Evolutionary conservation across 768 basidiomycete genomes (phyloP), one percentile per base, ranked within the genome.

Genomic region (Mycena amicta): DNA sequence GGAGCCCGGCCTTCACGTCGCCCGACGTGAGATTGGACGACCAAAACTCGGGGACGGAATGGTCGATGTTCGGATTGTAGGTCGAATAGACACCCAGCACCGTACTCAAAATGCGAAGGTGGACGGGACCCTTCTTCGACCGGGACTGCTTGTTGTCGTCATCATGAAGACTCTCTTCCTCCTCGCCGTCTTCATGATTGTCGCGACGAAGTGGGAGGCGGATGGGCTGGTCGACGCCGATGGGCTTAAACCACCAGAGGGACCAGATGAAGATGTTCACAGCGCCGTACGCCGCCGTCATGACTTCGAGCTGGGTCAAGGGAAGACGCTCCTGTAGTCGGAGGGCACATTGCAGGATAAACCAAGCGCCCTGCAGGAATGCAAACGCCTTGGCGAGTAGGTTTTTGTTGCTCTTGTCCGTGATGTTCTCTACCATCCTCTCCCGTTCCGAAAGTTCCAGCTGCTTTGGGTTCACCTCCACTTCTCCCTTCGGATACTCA

Each of bases 371-470:
- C n/a, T 49, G 47, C 12, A 49, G 27, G 13, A 49, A 4, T 22
- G 47, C 47, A 22, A 49, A 25, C 47, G 47, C 26, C n/a, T 49
- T 49, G 47, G 47, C 47, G 25, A 49, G n/a, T 25, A 49, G 25
- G 26, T 49, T 49, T 22, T 49, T 49, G 25, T 49, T 49, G 26
- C 47, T 49, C 26, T 49, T 49, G 47, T 49, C 47, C 27, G 23
- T 13, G 47, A 49, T 49, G 13, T 49, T 23, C 15, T 13, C 47
- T 29, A 45, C 43, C 43, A 45, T 45, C 8, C 43, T 6, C 22
- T 49, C 47, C 15, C 26, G 47, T 37, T 37, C 33, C 11, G 8
- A 18, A 18, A 8, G 11, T 18, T 37, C 33, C 8, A 18, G 8
- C 18, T 37, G 33, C 18, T 37, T 37, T 8, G 33, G 33, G 6